Conservation (phyloP, 139 green algal species). For the Tetraselmis striata region DNA sequence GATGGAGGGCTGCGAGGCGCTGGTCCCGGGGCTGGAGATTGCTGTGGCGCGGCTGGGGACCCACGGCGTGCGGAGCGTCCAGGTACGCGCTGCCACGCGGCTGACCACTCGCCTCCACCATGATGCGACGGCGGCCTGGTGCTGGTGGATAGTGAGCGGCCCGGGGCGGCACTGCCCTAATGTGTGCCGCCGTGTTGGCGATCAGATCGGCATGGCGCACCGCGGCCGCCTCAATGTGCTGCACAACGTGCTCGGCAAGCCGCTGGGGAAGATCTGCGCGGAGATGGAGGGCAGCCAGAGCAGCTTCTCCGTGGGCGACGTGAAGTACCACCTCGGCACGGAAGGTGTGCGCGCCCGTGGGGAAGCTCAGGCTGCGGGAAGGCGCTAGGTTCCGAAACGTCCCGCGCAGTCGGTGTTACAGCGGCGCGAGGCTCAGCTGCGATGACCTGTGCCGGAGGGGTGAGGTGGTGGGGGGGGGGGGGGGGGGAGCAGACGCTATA, state of each 20-base stretch:
- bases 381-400: too few relatives aligned
- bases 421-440: too few relatives aligned
- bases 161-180: background rate
- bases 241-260: conserved; percentile 57
- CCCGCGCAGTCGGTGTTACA: too few relatives aligned
- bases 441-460: too few relatives aligned
- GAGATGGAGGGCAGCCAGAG: conserved; percentile 53
- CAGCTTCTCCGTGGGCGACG: conserved; percentile 54
- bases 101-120: background rate
- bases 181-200: too few relatives aligned
- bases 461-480: too few relatives aligned
- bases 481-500: too few relatives aligned
- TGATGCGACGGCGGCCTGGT: too few relatives aligned
- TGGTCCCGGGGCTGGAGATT: conserved; percentile 41
- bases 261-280: conserved; percentile 45
- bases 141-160: conserved; percentile 13
- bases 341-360: background rate
- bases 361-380: too few relatives aligned
- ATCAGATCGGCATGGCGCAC: conserved; percentile 45
- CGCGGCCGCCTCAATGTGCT: conserved; percentile 64
- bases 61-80: conserved; percentile 32
- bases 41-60: conserved; percentile 26
- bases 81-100: conserved; percentile 12
- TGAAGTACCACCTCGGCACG: conserved; percentile 60
- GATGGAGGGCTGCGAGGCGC: conserved; percentile 55